phyloP scores from a whole-genome alignment of 2,329 filamentous ascomycete species.

The Elsinoe australis region DNA sequence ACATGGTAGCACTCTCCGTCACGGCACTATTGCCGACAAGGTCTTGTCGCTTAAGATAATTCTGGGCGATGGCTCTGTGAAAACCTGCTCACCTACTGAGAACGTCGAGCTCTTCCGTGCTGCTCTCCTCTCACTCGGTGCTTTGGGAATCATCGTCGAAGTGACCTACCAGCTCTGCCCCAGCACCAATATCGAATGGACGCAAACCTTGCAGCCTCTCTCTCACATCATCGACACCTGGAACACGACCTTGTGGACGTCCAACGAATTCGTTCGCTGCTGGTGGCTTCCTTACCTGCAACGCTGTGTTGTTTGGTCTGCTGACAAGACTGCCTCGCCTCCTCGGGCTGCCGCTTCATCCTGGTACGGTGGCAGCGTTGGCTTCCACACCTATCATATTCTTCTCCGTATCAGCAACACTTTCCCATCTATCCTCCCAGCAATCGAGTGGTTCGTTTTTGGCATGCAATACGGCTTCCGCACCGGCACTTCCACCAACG shows the following conservation, averaged over 20 bases:
- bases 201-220: conserved; percentile 68
- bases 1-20: conserved; percentile 76
- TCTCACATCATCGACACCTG: conserved; percentile 62
- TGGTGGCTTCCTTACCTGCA: conserved; percentile 98
- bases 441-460: conserved; percentile 93
- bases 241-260: conserved; percentile 68
- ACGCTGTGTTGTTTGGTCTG: conserved; percentile 80
- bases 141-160: conserved; percentile 83
- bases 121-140: conserved; percentile 77
- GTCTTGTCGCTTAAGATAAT: conserved; percentile 70
- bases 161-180: conserved; percentile 76
- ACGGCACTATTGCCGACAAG: conserved; percentile 77
- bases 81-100: conserved; percentile 58
- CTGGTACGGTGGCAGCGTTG: conserved; percentile 75
- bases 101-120: conserved; percentile 80
- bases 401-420: conserved; percentile 73
- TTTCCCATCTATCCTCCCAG: conserved; percentile 70
- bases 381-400: conserved; percentile 88
- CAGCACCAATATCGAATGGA: conserved; percentile 78
- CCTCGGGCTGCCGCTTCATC: conserved; percentile 53
- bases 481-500: conserved; percentile 59
- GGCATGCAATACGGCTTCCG: conserved; percentile 94
- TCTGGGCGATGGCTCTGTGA: conserved; percentile 67
- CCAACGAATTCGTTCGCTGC: conserved; percentile 80
- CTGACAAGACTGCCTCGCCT: conserved; percentile 64